Evolutionary conservation across 306 rosid species (phyloP).

Genomic region (Hippophae rhamnoides): DNA sequence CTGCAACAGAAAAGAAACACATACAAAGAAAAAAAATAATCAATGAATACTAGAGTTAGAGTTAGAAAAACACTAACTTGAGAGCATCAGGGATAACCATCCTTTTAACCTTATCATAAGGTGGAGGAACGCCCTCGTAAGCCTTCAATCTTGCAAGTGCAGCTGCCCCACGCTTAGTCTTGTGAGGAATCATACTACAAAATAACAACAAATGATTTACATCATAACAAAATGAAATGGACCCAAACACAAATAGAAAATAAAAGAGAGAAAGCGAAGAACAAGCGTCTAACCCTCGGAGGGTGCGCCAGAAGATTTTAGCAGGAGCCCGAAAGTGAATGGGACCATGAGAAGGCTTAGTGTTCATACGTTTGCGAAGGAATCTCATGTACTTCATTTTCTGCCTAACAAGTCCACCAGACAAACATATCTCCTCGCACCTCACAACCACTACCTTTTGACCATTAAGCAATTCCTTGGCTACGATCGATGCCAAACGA

Average conservation of each 20-base stretch:
- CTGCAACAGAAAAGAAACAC: neutral
- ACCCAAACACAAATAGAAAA: neutral
- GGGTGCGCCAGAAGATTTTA: conserved; percentile 62
- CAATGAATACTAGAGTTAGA: neutral
- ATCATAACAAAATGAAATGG: neutral
- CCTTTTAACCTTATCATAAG: conserved; percentile 51
- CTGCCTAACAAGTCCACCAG: conserved; percentile 57
- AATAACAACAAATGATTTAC: neutral
- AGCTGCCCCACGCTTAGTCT: conserved; percentile 61
- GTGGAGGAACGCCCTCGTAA: conserved; percentile 57
- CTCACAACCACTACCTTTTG: conserved; percentile 49
- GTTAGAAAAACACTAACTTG: conserved; percentile 23
- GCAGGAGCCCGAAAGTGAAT: conserved; percentile 60
- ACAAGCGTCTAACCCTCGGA: conserved; percentile 37
- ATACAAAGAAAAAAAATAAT: neutral
- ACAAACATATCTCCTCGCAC: conserved; percentile 48
- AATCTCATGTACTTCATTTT: conserved; percentile 69
- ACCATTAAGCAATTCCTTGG: conserved; percentile 59
- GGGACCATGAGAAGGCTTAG: conserved; percentile 68
- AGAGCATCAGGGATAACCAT: conserved; percentile 74
- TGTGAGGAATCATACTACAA: conserved; percentile 58
- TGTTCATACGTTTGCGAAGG: conserved; percentile 64
- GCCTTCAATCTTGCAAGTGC: conserved; percentile 66
- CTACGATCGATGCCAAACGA: conserved; percentile 47
- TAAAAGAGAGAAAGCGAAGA: too few species aligned